Base-by-base conservation (phyloP, 139 green algal genomes). In the Chlorella sorokiniana region DNA sequence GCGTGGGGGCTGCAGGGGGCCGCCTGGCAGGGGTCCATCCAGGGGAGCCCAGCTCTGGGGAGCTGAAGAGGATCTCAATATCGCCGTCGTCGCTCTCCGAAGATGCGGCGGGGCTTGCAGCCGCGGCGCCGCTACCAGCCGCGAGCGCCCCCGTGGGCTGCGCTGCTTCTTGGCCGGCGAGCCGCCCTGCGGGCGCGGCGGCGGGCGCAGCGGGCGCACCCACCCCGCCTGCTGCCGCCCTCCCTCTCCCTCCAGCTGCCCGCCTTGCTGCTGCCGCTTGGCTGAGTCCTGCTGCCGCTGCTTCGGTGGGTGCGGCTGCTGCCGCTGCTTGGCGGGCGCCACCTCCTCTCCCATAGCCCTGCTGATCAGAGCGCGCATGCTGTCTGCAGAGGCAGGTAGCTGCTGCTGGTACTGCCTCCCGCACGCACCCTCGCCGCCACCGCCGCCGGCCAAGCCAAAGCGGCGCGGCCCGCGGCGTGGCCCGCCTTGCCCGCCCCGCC, bases 141-240 rank as follows among this genome's bases (percentile, higher is more conserved):
- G 35, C 37, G 38, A 9, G 65, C 20, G 16, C 20, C 35, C 37
- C 23, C 3, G 42, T 7, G 67, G 38, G 51, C 48, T 78, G 71
- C 71, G 71, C 33, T 48, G 71, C 48, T 45, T 44, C 48, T 78
- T 78, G 8, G n/a, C 23, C 5, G 71, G 71, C 4, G 71, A 78
- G 22, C 8, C 25, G 14, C 45, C 48, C 51, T 65, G 71, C 51
- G 8, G 1, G 1, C 33, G 71, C 8, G 48, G 71, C 35, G 48
- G 48, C 1, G 6, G 68, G 25, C 25, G 48, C 48, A 67, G 71
- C 69, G 5, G 41, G 45, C 44, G 31, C 44, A 31, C 45, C 5
- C 1, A 45, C 70, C 7, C 40, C 41, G 38, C 25, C 41, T 56
- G 27, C 27, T 7, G 3, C 16, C 0, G 29, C 69, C 42, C 29